A percentile compares a stretch with the other conserved stretches of the same genome.
Conservation (phyloP, 2,329 filamentous ascomycete genomes). For the Fusarium poae region DNA sequence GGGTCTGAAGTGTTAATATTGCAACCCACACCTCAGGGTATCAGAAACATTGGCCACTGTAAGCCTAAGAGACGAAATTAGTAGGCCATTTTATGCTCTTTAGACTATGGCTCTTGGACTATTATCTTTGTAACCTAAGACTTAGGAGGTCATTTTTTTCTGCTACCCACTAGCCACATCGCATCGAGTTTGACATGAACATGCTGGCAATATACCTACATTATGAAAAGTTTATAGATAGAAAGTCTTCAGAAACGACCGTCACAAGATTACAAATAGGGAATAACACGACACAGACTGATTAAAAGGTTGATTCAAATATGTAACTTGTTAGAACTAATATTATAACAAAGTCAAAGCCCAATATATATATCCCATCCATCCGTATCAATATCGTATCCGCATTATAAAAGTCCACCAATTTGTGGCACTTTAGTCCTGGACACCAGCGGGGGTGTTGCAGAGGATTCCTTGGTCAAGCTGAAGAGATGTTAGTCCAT, state of each 20-base stretch:
- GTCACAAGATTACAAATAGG: background rate
- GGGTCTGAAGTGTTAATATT: too few species aligned
- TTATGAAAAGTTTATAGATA: background rate
- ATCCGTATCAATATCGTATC: slow-evolving; percentile 8
- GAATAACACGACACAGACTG: background rate
- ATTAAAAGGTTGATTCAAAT: background rate
- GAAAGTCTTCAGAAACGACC: background rate
- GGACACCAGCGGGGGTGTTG: slow-evolving; percentile 52
- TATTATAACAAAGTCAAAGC: background rate
- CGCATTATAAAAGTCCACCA: background rate
- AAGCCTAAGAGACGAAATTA: too few species aligned
- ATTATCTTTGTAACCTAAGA: too few species aligned
- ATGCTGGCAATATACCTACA: background rate
- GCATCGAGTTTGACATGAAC: background rate
- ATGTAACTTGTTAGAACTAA: slow-evolving; percentile 5
- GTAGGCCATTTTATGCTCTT: too few species aligned
- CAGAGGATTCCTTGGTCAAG: slow-evolving; percentile 55
- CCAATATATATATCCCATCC: background rate
- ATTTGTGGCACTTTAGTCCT: slow-evolving; percentile 34
- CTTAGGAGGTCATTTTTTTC: too few species aligned
- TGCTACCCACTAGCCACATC: too few species aligned
- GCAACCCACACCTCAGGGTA: too few species aligned
- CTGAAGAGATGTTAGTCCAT: slow-evolving; percentile 9
- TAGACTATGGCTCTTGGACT: too few species aligned
- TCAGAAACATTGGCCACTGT: too few species aligned